Evolutionary conservation across 176 grass and related monocot species (phyloP).

Genomic region (Bonia amplexicaulis): DNA sequence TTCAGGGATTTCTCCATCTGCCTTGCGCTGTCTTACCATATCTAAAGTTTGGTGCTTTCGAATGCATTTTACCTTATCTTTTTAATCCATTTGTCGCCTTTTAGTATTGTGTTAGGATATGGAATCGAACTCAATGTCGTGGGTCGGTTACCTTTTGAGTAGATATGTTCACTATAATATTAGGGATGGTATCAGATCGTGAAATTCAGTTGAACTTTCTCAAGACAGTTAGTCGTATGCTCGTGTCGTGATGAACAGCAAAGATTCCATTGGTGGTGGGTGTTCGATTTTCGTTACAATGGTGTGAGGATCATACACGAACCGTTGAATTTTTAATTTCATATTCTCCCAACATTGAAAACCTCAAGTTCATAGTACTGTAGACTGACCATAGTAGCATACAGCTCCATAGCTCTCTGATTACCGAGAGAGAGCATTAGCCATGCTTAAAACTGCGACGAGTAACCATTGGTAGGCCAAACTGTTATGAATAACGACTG

Average conservation of each 20-base stretch:
- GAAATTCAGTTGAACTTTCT: neutral
- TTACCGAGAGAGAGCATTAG: neutral
- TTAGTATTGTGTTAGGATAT: neutral
- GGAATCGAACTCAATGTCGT: neutral
- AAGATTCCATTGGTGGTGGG: neutral
- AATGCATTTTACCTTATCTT: neutral
- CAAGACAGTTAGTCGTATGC: neutral
- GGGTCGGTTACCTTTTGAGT: neutral
- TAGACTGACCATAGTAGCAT: neutral
- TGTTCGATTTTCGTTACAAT: neutral
- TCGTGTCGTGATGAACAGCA: neutral
- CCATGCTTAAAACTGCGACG: neutral
- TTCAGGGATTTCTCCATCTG: neutral
- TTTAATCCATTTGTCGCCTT: neutral
- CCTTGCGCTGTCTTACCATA: conserved; percentile 5
- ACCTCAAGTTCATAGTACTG: neutral
- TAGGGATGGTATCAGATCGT: neutral
- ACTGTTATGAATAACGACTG: neutral
- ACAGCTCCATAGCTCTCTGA: neutral
- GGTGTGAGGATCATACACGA: neutral
- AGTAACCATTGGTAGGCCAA: neutral
- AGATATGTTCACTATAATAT: neutral
- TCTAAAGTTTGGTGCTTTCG: neutral
- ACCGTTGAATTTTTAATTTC: neutral
- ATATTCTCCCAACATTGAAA: neutral